These are phyloP conservation scores for Fusarium hostae DNA, from an alignment of 2,329 filamentous ascomycete genomes.

Conservation along the genomic window DNA sequence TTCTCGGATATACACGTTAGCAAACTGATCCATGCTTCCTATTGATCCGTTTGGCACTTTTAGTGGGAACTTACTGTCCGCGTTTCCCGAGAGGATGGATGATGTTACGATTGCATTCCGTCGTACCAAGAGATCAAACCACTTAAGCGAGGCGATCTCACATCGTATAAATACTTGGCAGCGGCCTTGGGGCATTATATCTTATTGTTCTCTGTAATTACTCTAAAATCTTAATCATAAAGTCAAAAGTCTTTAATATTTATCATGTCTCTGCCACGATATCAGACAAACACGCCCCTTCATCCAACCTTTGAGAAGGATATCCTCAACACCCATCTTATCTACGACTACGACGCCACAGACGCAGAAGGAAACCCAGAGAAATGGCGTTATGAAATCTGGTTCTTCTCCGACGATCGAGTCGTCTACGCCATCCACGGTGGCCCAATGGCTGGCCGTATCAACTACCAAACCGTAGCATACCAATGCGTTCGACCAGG, in stretches of 20 bases:
- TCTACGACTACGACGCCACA: constrained; percentile 67
- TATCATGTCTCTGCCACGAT: constrained; percentile 37
- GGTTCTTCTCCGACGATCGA: constrained; percentile 66
- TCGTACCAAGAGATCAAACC: neutral
- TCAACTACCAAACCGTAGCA: constrained; percentile 63
- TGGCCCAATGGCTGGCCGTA: constrained; percentile 66
- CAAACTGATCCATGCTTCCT: neutral
- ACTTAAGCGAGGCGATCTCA: neutral
- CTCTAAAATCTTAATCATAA: too few relatives aligned
- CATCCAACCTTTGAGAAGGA: constrained; percentile 56
- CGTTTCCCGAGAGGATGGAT: constrained; percentile 12
- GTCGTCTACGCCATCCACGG: constrained; percentile 70
- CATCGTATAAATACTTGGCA: neutral
- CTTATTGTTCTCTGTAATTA: neutral
- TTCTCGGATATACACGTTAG: constrained; percentile 21
- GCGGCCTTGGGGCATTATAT: fast-evolving
- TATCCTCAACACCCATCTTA: constrained; percentile 63
- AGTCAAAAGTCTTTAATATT: fast-evolving
- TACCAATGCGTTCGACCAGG: constrained; percentile 68
- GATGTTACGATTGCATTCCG: constrained; percentile 1
- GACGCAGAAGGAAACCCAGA: constrained; percentile 60
- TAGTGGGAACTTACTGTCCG: constrained; percentile 20
- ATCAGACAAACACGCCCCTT: constrained; percentile 42
- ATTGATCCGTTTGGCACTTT: neutral
- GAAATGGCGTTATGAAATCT: constrained; percentile 71